These are phyloP conservation scores for Gelatoporia subvermispora DNA, from an alignment of 768 basidiomycete species.

Conservation along the genomic window DNA sequence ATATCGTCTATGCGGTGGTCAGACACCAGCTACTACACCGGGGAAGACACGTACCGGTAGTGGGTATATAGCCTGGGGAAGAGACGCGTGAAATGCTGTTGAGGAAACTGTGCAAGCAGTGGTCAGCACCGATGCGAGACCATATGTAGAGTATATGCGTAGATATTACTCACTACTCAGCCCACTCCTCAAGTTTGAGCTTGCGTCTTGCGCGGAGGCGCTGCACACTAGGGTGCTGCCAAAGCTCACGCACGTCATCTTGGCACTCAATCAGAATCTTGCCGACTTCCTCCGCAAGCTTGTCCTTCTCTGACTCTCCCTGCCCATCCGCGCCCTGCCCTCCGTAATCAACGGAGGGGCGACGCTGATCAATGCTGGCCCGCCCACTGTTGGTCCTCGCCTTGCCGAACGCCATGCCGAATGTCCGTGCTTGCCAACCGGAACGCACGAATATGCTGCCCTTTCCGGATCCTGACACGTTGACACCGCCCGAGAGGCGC, in stretches of 20 bases:
- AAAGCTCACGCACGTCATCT: constrained; percentile 66
- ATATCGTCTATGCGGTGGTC: constrained; percentile 59
- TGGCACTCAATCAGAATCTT: constrained; percentile 52
- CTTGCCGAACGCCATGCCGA: constrained; percentile 29
- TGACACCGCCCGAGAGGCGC: constrained; percentile 68
- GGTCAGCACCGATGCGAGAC: constrained; percentile 9
- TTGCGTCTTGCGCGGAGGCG: constrained; percentile 63
- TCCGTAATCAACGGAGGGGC: constrained; percentile 30
- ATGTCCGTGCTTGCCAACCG: constrained; percentile 74
- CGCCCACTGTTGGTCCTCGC: constrained; percentile 26
- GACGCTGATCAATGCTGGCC: constrained; percentile 19
- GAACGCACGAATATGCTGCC: constrained; percentile 70
- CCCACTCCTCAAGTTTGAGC: constrained; percentile 80
- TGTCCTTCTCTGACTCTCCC: constrained; percentile 40
- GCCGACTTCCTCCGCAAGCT: constrained; percentile 56
- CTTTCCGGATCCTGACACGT: constrained; percentile 68
- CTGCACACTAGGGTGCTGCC: constrained; percentile 68
- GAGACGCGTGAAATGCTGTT: constrained; percentile 70
- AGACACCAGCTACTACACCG: background rate
- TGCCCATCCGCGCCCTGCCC: constrained; percentile 26
- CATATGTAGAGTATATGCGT: background rate
- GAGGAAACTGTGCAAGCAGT: constrained; percentile 52
- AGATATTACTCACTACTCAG: constrained; percentile 66
- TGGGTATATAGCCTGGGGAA: constrained; percentile 63
- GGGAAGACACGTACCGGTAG: constrained; percentile 50